phyloP scores from a whole-genome alignment of 148 eudicot genomes.

The Persicaria tinctoria region DNA sequence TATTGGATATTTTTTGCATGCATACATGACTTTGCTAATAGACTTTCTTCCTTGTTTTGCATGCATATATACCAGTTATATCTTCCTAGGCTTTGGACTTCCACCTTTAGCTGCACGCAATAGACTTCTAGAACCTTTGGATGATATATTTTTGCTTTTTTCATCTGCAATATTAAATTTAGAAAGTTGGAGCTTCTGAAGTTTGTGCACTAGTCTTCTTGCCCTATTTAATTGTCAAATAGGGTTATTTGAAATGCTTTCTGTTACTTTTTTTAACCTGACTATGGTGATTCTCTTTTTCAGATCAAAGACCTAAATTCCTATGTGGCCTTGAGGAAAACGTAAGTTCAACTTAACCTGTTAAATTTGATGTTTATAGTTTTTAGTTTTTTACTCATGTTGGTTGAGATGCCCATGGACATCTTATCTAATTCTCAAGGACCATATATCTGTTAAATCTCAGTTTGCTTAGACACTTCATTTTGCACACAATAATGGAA shows the following conservation, averaged over 20 bases:
- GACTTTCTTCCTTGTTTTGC: neutral
- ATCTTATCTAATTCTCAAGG: neutral
- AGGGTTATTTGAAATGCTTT: neutral
- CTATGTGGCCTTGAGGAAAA: constrained; percentile 84
- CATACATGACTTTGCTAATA: neutral
- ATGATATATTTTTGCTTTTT: too few species aligned
- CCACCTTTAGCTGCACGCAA: neutral
- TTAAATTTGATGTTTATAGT: neutral
- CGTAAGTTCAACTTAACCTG: constrained; percentile 41
- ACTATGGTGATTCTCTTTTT: constrained; percentile 15
- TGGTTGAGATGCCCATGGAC: neutral
- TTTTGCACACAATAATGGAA: neutral
- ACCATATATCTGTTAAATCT: neutral
- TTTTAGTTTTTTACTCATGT: neutral
- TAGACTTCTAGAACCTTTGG: neutral
- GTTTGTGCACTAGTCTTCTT: neutral
- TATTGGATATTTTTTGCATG: neutral
- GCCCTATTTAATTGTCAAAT: neutral
- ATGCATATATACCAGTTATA: neutral
- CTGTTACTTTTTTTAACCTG: neutral
- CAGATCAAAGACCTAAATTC: constrained; percentile 97
- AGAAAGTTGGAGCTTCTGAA: neutral
- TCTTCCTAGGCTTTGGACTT: neutral
- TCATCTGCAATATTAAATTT: neutral
- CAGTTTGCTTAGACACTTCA: neutral